Conservation (phyloP, 2,329 filamentous ascomycete genomes). For the Clarireedia monteithiana region DNA sequence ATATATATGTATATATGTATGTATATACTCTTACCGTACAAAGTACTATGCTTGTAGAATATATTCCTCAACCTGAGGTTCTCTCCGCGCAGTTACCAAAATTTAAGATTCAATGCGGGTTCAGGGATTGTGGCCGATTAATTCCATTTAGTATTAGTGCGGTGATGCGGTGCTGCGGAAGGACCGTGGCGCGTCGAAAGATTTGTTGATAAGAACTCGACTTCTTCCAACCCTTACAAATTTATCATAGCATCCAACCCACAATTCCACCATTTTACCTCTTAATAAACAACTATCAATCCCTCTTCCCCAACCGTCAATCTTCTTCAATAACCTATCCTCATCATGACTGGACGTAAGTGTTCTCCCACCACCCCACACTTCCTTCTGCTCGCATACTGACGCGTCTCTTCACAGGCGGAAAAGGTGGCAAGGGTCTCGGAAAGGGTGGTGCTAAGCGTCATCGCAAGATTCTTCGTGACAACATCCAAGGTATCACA, state of each 20-base stretch:
- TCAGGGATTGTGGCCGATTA: slow-evolving; percentile 12
- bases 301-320: slow-evolving; percentile 1
- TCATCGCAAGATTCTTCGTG: slow-evolving; percentile 97
- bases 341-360: slow-evolving; percentile 54
- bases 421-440: slow-evolving; percentile 83
- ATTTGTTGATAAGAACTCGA: slow-evolving; percentile 19
- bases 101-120: neutral
- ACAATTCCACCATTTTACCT: neutral
- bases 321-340: slow-evolving; percentile 10
- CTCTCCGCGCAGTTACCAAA: no score
- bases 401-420: slow-evolving; percentile 25
- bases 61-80: no score
- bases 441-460: slow-evolving; percentile 98
- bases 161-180: slow-evolving; percentile 20
- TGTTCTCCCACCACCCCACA: slow-evolving; percentile 21
- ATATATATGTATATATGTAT: no score
- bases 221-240: slow-evolving; percentile 11
- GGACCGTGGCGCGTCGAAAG: slow-evolving; percentile 18
- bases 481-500: slow-evolving; percentile 99
- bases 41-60: no score
- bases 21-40: no score
- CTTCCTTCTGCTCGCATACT: slow-evolving; percentile 6
- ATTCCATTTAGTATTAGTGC: slow-evolving; percentile 10
- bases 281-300: neutral
- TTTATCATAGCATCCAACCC: slow-evolving; percentile 6